Conservation (phyloP, 306 rosid genomes). For the Casuarina equisetifolia region DNA sequence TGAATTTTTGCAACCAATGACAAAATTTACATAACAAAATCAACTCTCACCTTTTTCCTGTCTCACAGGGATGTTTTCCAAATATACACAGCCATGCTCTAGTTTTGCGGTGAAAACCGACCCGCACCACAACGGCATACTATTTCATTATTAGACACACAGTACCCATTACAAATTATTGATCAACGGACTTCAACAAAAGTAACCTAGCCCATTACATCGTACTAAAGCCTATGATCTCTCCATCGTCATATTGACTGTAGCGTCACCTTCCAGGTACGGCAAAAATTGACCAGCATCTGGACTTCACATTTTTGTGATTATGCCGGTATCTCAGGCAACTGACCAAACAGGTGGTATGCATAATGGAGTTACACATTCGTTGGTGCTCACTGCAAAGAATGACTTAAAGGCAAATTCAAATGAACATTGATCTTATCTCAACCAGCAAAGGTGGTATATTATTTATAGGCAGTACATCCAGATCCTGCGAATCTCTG, state of each 20-base stretch:
- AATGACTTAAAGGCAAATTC: too few species aligned
- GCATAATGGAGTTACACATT: background rate
- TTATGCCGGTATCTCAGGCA: background rate
- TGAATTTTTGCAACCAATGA: too few species aligned
- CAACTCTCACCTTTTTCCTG: too few species aligned
- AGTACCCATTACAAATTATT: background rate
- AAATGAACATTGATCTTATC: too few species aligned
- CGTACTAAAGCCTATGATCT: background rate
- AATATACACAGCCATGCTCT: background rate
- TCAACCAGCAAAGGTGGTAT: too few species aligned
- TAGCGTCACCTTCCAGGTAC: background rate
- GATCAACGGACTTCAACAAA: background rate
- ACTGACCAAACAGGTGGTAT: constrained; percentile 2
- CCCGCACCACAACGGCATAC: background rate
- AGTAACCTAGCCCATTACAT: background rate
- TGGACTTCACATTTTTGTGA: background rate
- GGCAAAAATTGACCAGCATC: background rate
- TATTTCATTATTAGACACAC: background rate
- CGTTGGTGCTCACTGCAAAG: constrained; percentile 71
- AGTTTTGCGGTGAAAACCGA: background rate
- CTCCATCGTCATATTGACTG: background rate
- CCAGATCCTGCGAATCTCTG: too few species aligned
- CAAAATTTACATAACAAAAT: too few species aligned
- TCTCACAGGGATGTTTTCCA: too few species aligned
- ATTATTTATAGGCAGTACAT: too few species aligned